Base-by-base conservation (phyloP, 2,329 filamentous ascomycete genomes). In the Pseudopithomyces chartarum region DNA sequence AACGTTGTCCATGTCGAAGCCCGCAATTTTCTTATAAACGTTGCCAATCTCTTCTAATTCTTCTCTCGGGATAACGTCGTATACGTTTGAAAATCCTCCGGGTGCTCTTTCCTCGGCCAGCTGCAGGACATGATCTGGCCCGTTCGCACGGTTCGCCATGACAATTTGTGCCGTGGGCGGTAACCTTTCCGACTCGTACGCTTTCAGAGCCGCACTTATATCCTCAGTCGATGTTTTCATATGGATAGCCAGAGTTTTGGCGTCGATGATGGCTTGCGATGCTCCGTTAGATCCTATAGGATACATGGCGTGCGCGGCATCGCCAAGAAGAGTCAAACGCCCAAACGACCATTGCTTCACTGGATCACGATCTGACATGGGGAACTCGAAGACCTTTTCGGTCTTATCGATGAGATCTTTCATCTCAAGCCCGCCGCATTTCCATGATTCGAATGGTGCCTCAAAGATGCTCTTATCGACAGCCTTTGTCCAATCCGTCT, bases 91-190 rank as follows among this genome's bases (percentile, higher is more conserved):
- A 33, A 71, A 71, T 1, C 66, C 67, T 40, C 78, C 70, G 2
- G 78, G 78, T 2, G 79, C 78, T 22, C 79, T 60, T 61, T 80
- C 78, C 56, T 81, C 74, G 1, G 76, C 78, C 36, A 81, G 64
- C 58, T 81, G 77, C 64, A 81, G 56, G 4, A 81, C 78, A 60
- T 80, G 78, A 59, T 81, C 78, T 3, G 79, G 78, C 1, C 79
- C 78, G 52, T 80, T 80, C 1, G 76, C 78, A 19, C 79, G 69
- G 61, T 81, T 81, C 7, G 78, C 78, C 70, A 79, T 77, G 19
- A 80, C 76, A 17, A 81, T 81, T 58, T 78, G 77, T 2, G 78
- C 73, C 3, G 78, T 81, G 0, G 77, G 73, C 7, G 79, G 78
- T 1, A 81, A 57, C 2, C 78, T 66, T 29, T 72, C 65, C 7